These are phyloP conservation scores for Pythium folliculosum DNA, from an alignment of 352 stramenopile genomes.

Conservation along the genomic window DNA sequence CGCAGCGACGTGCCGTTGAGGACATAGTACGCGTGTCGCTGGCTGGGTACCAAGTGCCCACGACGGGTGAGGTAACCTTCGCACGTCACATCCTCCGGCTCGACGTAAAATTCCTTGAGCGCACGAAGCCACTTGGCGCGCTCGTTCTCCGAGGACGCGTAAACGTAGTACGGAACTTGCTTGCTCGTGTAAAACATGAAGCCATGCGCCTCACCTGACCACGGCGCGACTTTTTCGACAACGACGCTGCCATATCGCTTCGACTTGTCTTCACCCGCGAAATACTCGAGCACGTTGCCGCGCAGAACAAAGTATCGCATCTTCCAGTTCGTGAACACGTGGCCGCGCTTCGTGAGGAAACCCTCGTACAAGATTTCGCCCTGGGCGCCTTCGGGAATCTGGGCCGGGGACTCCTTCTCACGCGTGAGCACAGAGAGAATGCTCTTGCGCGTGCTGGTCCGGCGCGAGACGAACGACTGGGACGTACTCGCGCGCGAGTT, in stretches of 20 bases:
- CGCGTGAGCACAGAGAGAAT: constrained; percentile 77
- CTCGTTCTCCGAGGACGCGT: constrained; percentile 79
- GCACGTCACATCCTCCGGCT: constrained; percentile 83
- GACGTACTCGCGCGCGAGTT: constrained; percentile 39
- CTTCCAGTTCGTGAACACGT: constrained; percentile 91
- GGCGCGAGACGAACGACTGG: constrained; percentile 41
- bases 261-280: constrained; percentile 78
- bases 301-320: constrained; percentile 88
- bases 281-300: constrained; percentile 85
- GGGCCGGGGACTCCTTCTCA: constrained; percentile 66
- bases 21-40: constrained; percentile 87
- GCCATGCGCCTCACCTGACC: constrained; percentile 81
- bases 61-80: constrained; percentile 88
- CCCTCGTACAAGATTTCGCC: constrained; percentile 76
- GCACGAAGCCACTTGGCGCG: constrained; percentile 79
- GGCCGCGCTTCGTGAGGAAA: constrained; percentile 85
- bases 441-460: constrained; percentile 66
- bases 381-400: constrained; percentile 48
- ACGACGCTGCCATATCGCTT: constrained; percentile 87
- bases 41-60: constrained; percentile 84
- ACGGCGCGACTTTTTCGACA: constrained; percentile 84
- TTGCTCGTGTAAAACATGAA: constrained; percentile 92
- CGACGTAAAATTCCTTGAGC: constrained; percentile 84
- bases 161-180: constrained; percentile 90
- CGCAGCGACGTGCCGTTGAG: constrained; percentile 79